Conservation (phyloP, 257 asterid species). For the Salvia hispanica region DNA sequence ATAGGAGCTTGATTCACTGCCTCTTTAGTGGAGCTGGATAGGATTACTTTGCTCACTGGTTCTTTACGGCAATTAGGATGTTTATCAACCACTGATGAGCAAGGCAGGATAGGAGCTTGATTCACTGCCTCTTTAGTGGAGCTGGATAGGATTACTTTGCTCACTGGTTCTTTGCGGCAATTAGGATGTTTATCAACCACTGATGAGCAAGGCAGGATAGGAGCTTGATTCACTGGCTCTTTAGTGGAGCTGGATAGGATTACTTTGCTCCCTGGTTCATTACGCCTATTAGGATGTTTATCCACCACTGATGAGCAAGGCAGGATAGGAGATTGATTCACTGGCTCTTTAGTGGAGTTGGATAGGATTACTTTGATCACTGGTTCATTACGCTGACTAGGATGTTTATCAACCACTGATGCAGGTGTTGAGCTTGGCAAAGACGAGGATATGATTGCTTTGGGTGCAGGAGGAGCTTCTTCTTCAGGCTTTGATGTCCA, state of each 20-base stretch:
- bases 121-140: slow-evolving; percentile 3
- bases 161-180: neutral
- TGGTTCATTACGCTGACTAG: neutral
- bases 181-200: neutral
- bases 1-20: slow-evolving; percentile 9
- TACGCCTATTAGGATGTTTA: too few species aligned
- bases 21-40: slow-evolving; percentile 13
- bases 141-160: neutral
- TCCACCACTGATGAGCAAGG: too few species aligned
- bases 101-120: slow-evolving; percentile 16
- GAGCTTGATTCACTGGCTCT: neutral
- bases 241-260: neutral
- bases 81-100: neutral
- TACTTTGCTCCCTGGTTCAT: neutral
- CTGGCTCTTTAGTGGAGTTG: slow-evolving; percentile 9
- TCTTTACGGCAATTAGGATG: neutral
- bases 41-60: neutral
- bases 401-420: neutral
- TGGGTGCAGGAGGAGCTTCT: slow-evolving; percentile 24
- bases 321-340: slow-evolving; percentile 11
- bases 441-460: neutral
- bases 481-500: slow-evolving; percentile 4
- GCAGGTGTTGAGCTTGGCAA: slow-evolving; percentile 21
- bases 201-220: too few species aligned
- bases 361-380: neutral